Conservation (phyloP, 2,329 filamentous ascomycete genomes). For the Colletotrichum musae region DNA sequence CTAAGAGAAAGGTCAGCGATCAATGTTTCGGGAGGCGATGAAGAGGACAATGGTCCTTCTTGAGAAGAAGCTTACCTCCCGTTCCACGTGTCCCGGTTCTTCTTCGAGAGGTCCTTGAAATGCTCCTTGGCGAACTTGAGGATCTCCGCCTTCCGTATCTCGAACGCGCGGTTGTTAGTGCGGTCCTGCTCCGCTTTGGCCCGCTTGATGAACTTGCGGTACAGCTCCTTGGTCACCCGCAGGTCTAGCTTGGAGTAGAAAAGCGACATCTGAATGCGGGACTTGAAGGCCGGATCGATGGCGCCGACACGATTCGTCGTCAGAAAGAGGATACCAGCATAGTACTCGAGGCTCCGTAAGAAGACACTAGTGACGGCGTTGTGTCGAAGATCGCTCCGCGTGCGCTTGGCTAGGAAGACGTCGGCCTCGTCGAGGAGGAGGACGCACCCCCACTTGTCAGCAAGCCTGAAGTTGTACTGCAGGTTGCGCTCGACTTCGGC, state of each 20-base stretch:
- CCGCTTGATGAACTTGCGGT: conserved; percentile 28
- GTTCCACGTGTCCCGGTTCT: conserved; percentile 40
- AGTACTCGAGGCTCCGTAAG: conserved; percentile 60
- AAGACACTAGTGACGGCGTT: conserved; percentile 49
- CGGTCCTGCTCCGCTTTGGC: conserved; percentile 27
- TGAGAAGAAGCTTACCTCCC: conserved; percentile 25
- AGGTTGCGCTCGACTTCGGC: conserved; percentile 38
- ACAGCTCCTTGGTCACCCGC: conserved; percentile 24
- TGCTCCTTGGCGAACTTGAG: conserved; percentile 27
- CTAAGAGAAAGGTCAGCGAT: conserved; percentile 10
- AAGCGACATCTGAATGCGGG: conserved; percentile 62
- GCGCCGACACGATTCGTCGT: conserved; percentile 61
- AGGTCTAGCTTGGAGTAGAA: conserved; percentile 52
- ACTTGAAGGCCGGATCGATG: conserved; percentile 63
- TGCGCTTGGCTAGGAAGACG: conserved; percentile 66
- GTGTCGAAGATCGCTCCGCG: conserved; percentile 62
- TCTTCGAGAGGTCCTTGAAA: background rate
- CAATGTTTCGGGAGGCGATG: too few species aligned
- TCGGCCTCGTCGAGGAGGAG: conserved; percentile 29
- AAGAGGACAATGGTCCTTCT: too few species aligned
- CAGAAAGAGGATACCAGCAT: conserved; percentile 62
- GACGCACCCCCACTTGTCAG: conserved; percentile 38
- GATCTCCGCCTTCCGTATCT: conserved; percentile 17
- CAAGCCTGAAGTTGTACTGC: conserved; percentile 29
- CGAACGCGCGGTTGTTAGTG: background rate